Base-by-base conservation (phyloP, 164 flowering plant species). In the Macadamia integrifolia region DNA sequence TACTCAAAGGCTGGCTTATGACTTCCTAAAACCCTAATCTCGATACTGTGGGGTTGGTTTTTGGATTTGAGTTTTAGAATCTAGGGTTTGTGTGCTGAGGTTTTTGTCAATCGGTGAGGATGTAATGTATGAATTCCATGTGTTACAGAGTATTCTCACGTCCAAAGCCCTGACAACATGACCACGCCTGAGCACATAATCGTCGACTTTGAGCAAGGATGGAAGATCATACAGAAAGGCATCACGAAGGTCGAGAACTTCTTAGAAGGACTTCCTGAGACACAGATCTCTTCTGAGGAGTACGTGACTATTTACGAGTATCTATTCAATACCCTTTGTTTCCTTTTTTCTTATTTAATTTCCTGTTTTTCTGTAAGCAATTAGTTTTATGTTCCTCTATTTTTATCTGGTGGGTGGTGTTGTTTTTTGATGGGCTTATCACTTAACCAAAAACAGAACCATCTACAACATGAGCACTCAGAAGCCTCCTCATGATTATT, bases 401-500 rank as follows among this genome's bases (percentile, higher is more conserved):
- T 46, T 63, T 14, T 15, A 14, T 53, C 57, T 17, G 57, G 57
- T 53, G 50, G 13, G 13, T 46, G 50, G 13, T 46, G 50, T 8
- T 46, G 13, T 53, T 53, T 1, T 63, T 17, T 66, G 40, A 44
- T 50, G 32, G 28, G 66, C n/a, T 13, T n/a, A 8, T 14, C 62
- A 44, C 44, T 68, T 50, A 30, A 30, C 40, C 30, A 52, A 35
- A 65, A 69, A 58, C 80, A 88, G 96, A 55, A 88, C 90, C 15
- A 84, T 84, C 14, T 86, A 86, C 65, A 82, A 86, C 70, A 83
- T 87, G 90, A 87, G 95, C 48, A 86, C 89, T 6, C 95, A 87
- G 62, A 86, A 85, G 72, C 88, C 89, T 6, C 91, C 90, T 10
- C 87, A 85, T 74, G 89, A 87, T 62, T 85, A 86, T 74, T 85